Evolutionary conservation across 345 rosid species (phyloP).

Genomic region (Gossypium bickii): DNA sequence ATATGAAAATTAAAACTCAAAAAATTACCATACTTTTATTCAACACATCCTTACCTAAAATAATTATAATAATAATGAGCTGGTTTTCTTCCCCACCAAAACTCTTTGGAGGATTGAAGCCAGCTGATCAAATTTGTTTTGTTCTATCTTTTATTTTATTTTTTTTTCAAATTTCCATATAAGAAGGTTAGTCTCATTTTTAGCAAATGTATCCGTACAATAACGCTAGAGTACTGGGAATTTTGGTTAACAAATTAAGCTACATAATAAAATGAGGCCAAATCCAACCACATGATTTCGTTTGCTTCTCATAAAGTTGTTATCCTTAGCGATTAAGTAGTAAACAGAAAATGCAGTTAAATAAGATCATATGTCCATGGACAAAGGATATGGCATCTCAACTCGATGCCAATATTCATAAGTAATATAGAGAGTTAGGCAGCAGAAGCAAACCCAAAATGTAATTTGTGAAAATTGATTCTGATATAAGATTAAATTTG

Average conservation of each 20-base stretch:
- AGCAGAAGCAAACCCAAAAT: not conserved
- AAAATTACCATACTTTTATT: too few species aligned
- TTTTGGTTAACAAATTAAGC: not conserved
- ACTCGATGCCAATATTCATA: not conserved
- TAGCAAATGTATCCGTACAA: not conserved
- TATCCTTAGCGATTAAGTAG: too few species aligned
- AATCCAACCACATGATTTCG: not conserved
- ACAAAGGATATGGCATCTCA: not conserved
- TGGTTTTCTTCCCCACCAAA: not conserved
- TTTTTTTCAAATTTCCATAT: not conserved
- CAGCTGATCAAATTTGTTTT: not conserved
- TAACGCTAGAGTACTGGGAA: too few species aligned
- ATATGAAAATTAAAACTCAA: too few species aligned
- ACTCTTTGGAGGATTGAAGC: not conserved
- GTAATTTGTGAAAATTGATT: not conserved
- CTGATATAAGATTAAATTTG: not conserved
- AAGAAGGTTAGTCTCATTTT: not conserved
- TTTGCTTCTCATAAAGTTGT: not conserved
- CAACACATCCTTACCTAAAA: too few species aligned
- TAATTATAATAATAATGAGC: not conserved
- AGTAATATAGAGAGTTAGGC: not conserved
- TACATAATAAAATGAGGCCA: not conserved
- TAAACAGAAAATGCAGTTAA: too few species aligned
- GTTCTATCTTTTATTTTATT: not conserved
- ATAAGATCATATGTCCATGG: too few species aligned